Conservation (phyloP, 805 yeast species). For the Wickerhamomyces subpelliculosus region DNA sequence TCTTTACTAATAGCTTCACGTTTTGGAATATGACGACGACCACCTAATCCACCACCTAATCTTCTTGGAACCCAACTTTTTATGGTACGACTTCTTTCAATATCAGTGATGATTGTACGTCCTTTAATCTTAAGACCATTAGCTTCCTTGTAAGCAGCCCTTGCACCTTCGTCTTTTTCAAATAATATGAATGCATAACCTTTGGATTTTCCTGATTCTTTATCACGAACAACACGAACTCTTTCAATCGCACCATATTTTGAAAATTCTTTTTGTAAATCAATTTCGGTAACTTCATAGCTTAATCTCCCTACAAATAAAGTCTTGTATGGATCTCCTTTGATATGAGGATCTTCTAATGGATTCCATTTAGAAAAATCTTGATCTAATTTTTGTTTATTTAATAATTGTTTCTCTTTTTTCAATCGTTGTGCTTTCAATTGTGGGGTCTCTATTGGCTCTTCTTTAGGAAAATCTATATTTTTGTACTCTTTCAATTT, state of each 20-base stretch:
- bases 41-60: constrained; percentile 93
- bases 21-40: constrained; percentile 54
- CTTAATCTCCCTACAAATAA: constrained; percentile 71
- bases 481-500: constrained; percentile 23
- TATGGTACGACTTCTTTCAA: constrained; percentile 60
- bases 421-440: constrained; percentile 23
- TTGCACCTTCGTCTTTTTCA: constrained; percentile 52
- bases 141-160: constrained; percentile 52
- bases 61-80: constrained; percentile 68
- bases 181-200: constrained; percentile 86
- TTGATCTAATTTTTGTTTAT: constrained; percentile 26
- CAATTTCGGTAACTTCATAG: constrained; percentile 58
- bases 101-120: constrained; percentile 58
- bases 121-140: constrained; percentile 46
- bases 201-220: constrained; percentile 44
- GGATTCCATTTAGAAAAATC: constrained; percentile 47
- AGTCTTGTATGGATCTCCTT: constrained; percentile 72
- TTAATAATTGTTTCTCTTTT: constrained; percentile 15
- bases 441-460: constrained; percentile 23
- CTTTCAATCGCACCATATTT: constrained; percentile 68
- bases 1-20: constrained; percentile 10
- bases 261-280: constrained; percentile 54
- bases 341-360: constrained; percentile 43
- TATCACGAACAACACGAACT: constrained; percentile 50
- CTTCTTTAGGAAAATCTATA: constrained; percentile 8